Evolutionary conservation across 805 yeast species (phyloP), one percentile per base, ranked within the genome.

Genomic region (Candida saitoana): DNA sequence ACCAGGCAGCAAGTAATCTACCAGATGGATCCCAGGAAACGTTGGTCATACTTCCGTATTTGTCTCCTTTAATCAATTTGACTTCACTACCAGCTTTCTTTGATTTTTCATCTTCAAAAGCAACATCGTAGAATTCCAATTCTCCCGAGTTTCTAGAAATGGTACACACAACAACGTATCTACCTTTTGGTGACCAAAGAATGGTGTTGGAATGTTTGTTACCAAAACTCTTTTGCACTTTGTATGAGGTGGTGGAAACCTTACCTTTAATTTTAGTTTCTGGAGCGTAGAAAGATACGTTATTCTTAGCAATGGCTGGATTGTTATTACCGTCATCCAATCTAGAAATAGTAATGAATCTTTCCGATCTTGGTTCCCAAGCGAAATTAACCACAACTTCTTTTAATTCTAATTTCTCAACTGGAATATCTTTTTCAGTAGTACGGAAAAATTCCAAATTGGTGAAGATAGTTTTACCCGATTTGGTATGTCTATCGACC

Each of bases 1-100:
- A 87, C 87, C 91, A 86, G 15, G 84, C 87, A 38, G 91, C 84
- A 41, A 91, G 72, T 62, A 74, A 89, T 67, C 98, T 79, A 53
- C 99, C 99, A 39, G 96, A 84, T 44, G 96, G 91, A 65, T 93
- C 99, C 99, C 99, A 93, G 40, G 81, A 73, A 47, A 89, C 59
- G 60, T 84, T 86, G 39, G 96, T 84, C 67, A 89, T 76, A 48
- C 96, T 95, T 42, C 77, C 73, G 58, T 74, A 85, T 52, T 79
- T 81, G 49, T 81, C 82, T 30, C 76, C 67, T 45, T 76, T 79
- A 49, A 91, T 67, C 54, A 75, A 73, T 59, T 80, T 79, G 47
- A 84, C 73, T 50, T 77, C 78, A 34, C 82, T 79, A 14, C 70
- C 64, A 25, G 76, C 78, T 42, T 76, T 80, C 30, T 67, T 69